Evolutionary conservation across 805 yeast genomes (phyloP), one percentile per base, ranked within the genome.

Genomic region (Ogataea kodamae): DNA sequence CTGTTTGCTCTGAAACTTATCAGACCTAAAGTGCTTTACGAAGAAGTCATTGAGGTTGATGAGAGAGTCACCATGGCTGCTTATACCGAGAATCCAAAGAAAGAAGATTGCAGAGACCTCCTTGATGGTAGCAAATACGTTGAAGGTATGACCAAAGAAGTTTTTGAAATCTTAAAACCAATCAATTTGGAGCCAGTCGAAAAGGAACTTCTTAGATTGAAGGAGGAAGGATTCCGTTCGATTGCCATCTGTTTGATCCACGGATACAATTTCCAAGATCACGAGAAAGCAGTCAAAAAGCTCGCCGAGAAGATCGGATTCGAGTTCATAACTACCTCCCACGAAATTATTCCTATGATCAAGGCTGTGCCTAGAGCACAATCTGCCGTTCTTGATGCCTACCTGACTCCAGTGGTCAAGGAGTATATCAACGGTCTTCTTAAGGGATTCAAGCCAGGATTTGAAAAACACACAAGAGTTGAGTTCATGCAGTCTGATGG

Each of bases 401-500:
- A 67, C 34, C 42, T 67, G 20, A 64, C 70, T 3, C 72, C 72
- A n/a, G 54, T 64, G 11, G 57, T 66, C 13, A 56, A 58, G 30
- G 61, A 55, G 4, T 66, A 66, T 35, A 55, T 65, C 17, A 51
- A 57, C 5, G 66, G 63, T 13, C 56, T 64, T 25, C 46, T 71
- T 18, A 42, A 45, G 12, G 61, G 61, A 9, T 58, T 63, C 32
- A 39, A 48, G 21, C 41, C 48, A 2, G 69, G 63, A 11, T 57
- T 68, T 12, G 48, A 44, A 22, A 33, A 40, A 15, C 39, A 45
- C 26, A 61, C 65, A 5, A 52, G 62, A 35, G 66, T 73, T 34
- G 67, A 71, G 42, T 74, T 74, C 54, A 74, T 74, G 80, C 78
- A 72, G 49, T 67, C 74, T 6, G 75, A 74, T 52, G 80, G 80